Percentiles rank a stretch among this genome's conserved stretches.
Conservation (phyloP, 148 eudicot genomes). For the Nyssa sinensis region DNA sequence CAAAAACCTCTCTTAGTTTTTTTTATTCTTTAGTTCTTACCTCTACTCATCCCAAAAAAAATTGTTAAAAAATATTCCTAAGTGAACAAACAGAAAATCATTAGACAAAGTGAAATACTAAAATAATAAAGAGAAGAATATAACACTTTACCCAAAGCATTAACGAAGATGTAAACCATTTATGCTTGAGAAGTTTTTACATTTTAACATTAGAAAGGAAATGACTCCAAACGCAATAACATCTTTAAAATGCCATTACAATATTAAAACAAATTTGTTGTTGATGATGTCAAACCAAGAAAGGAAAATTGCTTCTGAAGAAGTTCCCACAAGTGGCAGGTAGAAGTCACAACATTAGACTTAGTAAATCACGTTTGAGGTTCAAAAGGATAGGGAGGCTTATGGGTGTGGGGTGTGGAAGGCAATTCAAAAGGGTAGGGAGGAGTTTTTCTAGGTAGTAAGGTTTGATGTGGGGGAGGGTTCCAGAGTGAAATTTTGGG, state of each 20-base stretch:
- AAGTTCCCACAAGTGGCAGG: background rate
- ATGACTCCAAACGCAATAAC: background rate
- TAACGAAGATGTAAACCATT: background rate
- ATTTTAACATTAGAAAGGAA: background rate
- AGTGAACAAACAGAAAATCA: background rate
- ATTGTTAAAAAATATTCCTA: background rate
- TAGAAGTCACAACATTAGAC: background rate
- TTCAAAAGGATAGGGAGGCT: too few species aligned
- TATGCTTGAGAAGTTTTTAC: background rate
- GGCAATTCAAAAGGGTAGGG: too few species aligned
- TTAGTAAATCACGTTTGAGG: too few species aligned
- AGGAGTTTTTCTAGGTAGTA: too few species aligned
- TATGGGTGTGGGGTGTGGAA: too few species aligned
- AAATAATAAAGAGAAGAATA: background rate
- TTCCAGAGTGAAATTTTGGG: too few species aligned
- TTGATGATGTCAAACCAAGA: background rate
- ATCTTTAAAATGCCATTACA: background rate
- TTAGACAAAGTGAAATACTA: background rate
- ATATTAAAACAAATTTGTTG: background rate
- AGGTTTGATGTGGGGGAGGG: too few species aligned
- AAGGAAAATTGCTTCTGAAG: background rate
- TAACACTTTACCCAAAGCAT: background rate
- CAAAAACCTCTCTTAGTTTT: too few species aligned
- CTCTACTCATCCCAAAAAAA: too few species aligned
- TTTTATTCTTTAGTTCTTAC: background rate